These are phyloP conservation scores for Linaria vulgaris DNA, from an alignment of 257 asterid species.

Conservation along the genomic window DNA sequence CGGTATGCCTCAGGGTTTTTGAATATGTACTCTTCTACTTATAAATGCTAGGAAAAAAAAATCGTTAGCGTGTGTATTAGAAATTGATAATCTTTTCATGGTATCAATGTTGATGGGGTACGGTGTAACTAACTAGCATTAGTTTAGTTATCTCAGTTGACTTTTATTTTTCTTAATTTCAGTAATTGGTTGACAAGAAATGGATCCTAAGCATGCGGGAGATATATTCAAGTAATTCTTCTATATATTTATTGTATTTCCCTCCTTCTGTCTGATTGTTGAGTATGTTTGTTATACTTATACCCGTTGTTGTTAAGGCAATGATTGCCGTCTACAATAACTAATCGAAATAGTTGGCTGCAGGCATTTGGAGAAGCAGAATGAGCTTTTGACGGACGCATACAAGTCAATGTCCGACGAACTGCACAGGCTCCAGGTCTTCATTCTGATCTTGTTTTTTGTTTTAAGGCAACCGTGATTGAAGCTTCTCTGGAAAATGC, in stretches of 20 bases:
- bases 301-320: no score
- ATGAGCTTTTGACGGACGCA: constrained; percentile 61
- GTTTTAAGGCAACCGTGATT: neutral
- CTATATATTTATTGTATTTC: neutral
- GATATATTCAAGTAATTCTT: constrained; percentile 1
- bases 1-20: no score
- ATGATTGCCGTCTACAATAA: no score
- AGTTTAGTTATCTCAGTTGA: no score
- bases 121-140: no score
- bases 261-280: neutral
- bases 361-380: constrained; percentile 88
- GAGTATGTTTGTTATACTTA: neutral
- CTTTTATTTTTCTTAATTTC: no score
- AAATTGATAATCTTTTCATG: no score
- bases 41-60: no score
- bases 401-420: constrained; percentile 71
- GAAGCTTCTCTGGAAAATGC: neutral
- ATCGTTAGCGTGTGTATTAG: no score
- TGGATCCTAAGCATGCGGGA: constrained; percentile 15
- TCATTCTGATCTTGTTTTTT: neutral
- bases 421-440: constrained; percentile 77
- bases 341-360: constrained; percentile 10
- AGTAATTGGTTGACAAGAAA: no score
- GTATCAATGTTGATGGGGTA: no score
- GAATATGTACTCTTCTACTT: no score